Percentiles rank a stretch among this genome's conserved stretches.
phyloP scores from a whole-genome alignment of 345 rosid genomes.

The Hibiscus mutabilis region DNA sequence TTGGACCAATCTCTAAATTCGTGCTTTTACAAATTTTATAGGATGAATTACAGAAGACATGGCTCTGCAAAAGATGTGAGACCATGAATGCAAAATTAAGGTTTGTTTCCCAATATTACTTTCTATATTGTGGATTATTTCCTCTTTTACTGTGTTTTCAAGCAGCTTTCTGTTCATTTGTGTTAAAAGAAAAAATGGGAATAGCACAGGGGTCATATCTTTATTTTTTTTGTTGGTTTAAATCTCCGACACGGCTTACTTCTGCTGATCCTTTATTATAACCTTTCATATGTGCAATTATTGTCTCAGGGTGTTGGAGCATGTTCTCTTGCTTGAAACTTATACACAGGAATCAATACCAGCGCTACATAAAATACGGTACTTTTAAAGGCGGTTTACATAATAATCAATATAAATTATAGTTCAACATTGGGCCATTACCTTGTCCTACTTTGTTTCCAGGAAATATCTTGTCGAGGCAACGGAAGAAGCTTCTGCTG shows the following conservation, averaged over 20 bases:
- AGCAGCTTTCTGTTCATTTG: neutral
- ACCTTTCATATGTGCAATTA: neutral
- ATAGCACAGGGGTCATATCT: neutral
- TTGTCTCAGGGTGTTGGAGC: constrained; percentile 68
- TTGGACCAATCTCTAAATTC: constrained; percentile 1
- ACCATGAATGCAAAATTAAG: constrained; percentile 94
- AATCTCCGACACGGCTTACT: neutral
- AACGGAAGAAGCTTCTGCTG: constrained; percentile 90
- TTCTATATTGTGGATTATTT: neutral
- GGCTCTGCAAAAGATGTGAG: constrained; percentile 94
- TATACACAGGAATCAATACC: constrained; percentile 88
- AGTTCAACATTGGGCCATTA: neutral
- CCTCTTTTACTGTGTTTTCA: neutral
- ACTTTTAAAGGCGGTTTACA: neutral
- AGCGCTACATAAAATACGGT: constrained; percentile 91
- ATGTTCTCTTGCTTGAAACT: constrained; percentile 76
- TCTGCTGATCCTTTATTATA: neutral
- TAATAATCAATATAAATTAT: neutral
- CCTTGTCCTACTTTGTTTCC: constrained; percentile 9
- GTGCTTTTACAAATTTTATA: constrained; percentile 15
- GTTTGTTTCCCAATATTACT: constrained; percentile 31
- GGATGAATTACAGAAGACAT: constrained; percentile 92
- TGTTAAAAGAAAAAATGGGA: neutral
- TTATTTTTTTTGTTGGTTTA: neutral
- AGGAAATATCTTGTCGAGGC: constrained; percentile 94